Percentiles rank a stretch among this genome's conserved stretches.
Evolutionary conservation across 2,329 filamentous ascomycete species (phyloP).

Genomic region (Ophiostoma novo-ulmi): DNA sequence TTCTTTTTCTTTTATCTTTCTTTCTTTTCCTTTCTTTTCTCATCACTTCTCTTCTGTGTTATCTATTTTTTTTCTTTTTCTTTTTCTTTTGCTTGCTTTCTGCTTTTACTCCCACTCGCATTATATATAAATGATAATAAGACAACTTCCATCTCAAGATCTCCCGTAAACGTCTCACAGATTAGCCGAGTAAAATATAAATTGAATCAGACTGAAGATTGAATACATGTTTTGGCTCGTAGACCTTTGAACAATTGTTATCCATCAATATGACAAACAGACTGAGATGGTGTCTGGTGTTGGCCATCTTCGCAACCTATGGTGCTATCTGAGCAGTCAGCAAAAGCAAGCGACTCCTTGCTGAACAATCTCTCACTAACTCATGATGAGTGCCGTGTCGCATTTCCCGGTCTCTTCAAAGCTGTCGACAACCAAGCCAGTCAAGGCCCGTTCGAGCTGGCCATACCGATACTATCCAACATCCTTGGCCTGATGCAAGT

Average conservation of each 20-base stretch:
- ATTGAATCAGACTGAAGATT: background rate
- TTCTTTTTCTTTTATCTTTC: background rate
- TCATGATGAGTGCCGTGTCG: background rate
- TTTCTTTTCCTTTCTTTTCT: background rate
- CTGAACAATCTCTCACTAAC: background rate
- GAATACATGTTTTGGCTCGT: background rate
- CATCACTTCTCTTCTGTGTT: background rate
- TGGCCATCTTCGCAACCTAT: background rate
- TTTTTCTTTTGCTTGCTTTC: background rate
- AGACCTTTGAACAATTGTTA: background rate
- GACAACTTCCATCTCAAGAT: background rate
- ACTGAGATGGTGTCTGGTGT: background rate
- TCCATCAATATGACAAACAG: background rate
- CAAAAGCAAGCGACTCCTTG: background rate
- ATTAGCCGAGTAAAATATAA: background rate
- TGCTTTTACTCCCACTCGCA: background rate
- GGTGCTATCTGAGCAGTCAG: background rate
- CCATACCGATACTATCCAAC: background rate
- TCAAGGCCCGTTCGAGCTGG: background rate
- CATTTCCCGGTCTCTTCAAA: background rate
- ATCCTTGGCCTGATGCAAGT: background rate
- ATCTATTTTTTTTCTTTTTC: background rate
- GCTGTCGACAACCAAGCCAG: background rate
- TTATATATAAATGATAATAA: background rate
- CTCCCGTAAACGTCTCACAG: background rate